Percentiles rank a stretch among this genome's conserved stretches.
Conservation (phyloP, 2,329 filamentous ascomycete species). For the Ceratocystis harringtonii region DNA sequence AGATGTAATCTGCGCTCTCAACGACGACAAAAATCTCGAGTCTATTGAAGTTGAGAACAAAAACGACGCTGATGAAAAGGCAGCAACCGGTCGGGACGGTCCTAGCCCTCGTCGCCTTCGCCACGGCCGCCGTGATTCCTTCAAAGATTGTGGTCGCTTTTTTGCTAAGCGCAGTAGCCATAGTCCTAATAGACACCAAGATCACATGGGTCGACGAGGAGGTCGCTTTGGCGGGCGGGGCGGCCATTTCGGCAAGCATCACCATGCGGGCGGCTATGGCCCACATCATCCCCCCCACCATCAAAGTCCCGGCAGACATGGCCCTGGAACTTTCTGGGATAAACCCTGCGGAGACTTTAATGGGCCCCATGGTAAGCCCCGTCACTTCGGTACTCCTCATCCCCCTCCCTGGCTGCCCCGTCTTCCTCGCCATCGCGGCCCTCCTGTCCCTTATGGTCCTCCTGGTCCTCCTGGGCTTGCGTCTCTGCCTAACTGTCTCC, state of each 20-base stretch:
- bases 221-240: conserved; percentile 19
- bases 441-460: background rate
- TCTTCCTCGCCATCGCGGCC: conserved; percentile 56
- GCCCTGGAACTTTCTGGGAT: no score
- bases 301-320: background rate
- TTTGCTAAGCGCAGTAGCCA: conserved; percentile 20
- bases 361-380: background rate
- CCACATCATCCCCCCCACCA: background rate
- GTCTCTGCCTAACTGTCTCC: no score
- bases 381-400: conserved; percentile 50
- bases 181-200: background rate
- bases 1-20: background rate
- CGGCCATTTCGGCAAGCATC: conserved; percentile 19
- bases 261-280: conserved; percentile 6
- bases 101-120: conserved; percentile 21
- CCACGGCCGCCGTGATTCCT: conserved; percentile 19
- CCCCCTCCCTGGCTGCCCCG: conserved; percentile 60
- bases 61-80: conserved; percentile 13
- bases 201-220: conserved; percentile 16
- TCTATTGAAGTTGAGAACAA: background rate
- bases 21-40: background rate
- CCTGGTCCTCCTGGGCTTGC: background rate
- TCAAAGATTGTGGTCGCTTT: conserved; percentile 20
- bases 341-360: background rate
- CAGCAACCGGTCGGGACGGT: conserved; percentile 19